These are phyloP conservation scores for Allomyces macrogynus DNA, from an alignment of 192 early-diverging fungal species.

Conservation along the genomic window DNA sequence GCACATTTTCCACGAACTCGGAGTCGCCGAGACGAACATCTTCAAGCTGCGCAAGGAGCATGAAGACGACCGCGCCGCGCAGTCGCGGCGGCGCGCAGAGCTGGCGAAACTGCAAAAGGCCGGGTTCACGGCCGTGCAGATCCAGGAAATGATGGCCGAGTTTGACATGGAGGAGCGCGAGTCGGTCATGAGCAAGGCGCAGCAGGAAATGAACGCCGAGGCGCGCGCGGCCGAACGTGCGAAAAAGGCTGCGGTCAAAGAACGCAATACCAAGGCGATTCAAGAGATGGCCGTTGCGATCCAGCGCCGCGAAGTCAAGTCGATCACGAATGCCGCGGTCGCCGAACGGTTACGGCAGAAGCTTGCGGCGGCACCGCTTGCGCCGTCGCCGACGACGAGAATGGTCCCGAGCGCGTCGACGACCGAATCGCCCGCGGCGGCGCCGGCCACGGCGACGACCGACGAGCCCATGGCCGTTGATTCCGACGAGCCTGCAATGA, in stretches of 20 bases:
- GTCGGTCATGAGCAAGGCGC: conserved; percentile 30
- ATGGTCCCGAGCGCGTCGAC: conserved; percentile 20
- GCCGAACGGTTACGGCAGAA: no score
- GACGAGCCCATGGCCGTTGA: no score
- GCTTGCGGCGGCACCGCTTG: conserved; percentile 8
- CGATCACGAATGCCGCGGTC: no score
- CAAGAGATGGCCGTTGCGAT: neutral
- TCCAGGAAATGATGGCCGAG: conserved; percentile 2
- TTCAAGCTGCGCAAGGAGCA: conserved; percentile 22
- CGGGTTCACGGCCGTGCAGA: no score
- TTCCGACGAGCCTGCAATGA: no score
- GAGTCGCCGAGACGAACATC: conserved; percentile 23
- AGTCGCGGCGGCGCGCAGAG: no score
- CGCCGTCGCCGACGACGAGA: conserved; percentile 9
- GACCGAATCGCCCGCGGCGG: conserved; percentile 13
- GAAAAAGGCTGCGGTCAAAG: neutral
- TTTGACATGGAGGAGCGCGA: conserved; percentile 36
- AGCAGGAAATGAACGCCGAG: neutral
- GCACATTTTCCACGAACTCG: conserved; percentile 24
- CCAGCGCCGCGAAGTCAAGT: neutral
- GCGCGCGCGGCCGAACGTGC: neutral
- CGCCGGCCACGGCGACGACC: no score
- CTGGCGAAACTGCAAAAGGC: no score
- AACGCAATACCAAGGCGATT: neutral
- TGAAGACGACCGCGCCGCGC: conserved; percentile 4